A percentile compares a stretch with the other conserved stretches of the same genome.
phyloP scores from a whole-genome alignment of 768 basidiomycete species.

The Gloeopeniophorella convolvens region DNA sequence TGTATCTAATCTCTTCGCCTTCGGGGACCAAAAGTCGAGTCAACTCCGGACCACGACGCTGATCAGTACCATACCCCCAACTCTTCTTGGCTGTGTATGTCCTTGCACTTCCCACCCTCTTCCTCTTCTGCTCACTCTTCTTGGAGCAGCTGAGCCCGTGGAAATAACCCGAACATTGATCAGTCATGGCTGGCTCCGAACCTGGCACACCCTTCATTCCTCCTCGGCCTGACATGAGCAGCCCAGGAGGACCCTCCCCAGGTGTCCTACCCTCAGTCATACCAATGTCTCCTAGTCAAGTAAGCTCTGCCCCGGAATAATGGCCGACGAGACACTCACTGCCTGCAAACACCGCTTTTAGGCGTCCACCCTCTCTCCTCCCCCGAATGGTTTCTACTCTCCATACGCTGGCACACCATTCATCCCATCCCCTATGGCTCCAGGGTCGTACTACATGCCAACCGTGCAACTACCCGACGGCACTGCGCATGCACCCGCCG shows the following conservation, averaged over 20 bases:
- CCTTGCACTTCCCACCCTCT: slow-evolving; percentile 3
- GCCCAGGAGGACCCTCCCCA: slow-evolving; percentile 20
- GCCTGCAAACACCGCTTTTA: slow-evolving; percentile 8
- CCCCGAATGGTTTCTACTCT: slow-evolving; percentile 14
- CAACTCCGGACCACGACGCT: background rate
- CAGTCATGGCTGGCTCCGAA: slow-evolving; percentile 18
- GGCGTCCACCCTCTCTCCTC: slow-evolving; percentile 19
- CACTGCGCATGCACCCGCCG: background rate
- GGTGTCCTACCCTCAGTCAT: slow-evolving; percentile 24
- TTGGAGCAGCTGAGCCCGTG: slow-evolving; percentile 14
- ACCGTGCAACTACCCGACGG: slow-evolving; percentile 25
- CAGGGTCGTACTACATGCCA: slow-evolving; percentile 31
- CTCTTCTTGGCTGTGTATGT: background rate
- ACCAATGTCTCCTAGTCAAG: slow-evolving; percentile 23
- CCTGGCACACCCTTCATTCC: slow-evolving; percentile 29
- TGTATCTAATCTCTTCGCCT: slow-evolving; percentile 6
- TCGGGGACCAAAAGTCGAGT: background rate
- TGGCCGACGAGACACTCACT: slow-evolving; percentile 1
- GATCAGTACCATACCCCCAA: background rate
- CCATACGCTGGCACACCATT: slow-evolving; percentile 20
- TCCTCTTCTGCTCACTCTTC: background rate
- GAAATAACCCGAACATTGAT: slow-evolving; percentile 1
- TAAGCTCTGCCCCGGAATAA: background rate
- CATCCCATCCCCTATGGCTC: slow-evolving; percentile 15
- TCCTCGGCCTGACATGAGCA: slow-evolving; percentile 23